Evolutionary conservation across 805 yeast species (phyloP), one percentile per base, ranked within the genome.

Genomic region (Komagataella phaffii): DNA sequence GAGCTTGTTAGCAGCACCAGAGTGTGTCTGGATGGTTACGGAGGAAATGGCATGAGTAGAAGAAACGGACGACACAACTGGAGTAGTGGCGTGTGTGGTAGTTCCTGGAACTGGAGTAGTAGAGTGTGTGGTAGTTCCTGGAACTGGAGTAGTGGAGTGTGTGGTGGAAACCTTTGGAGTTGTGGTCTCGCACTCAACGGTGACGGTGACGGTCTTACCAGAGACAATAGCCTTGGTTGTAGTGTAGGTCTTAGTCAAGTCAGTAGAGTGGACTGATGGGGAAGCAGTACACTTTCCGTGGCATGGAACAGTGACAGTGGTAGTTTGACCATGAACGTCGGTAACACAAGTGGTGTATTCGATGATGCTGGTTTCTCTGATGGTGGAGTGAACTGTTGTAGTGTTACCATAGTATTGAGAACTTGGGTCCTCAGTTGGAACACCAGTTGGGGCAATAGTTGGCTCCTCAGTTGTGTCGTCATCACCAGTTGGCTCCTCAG

Each of bases 241-340:
- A 17, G 57, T 53, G 52, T 56, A 56, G 17, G 49, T 30, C 7
- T 49, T 51, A 6, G 56, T 43, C 45, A 55, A 48, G 36, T 51
- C 57, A 8, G 45, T 30, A 10, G 40, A n/a, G 40, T 30, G 40
- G 14, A 30, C 40, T 3, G 14, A 10, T 30, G 40, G 40, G 40
- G 40, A 10, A 17, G 10, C 53, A 3, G 50, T 23, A 45, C 59
- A 57, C 10, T 48, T 21, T n/a, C 55, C 56, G 44, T 54, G 43
- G 49, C 57, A 55, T 18, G 58, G 45, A 45, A 55, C 57, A 21
- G 59, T 57, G 19, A 56, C 57, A 40, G 57, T 56, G 10, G 58
- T 56, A 8, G 53, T 24, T 3, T 49, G 47, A 19, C 46, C 49
- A 3, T 19, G 30, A 23, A 40, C 30, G 14, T 45, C 24, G n/a